These are phyloP conservation scores for Linum tenue DNA, from an alignment of 345 rosid species.

Conservation along the genomic window DNA sequence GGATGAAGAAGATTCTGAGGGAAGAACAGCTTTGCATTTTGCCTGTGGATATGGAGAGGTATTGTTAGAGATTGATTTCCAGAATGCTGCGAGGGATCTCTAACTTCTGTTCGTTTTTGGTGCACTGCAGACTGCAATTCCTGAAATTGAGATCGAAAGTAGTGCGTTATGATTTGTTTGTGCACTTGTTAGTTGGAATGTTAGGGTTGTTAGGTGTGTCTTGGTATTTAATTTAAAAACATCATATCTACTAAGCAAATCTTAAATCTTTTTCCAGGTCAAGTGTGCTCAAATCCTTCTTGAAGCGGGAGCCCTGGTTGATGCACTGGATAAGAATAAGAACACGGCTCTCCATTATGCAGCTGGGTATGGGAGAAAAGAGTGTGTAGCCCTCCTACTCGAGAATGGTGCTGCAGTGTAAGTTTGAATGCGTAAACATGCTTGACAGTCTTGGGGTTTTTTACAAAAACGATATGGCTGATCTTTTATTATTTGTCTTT, in stretches of 20 bases:
- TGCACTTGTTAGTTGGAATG: too few species aligned
- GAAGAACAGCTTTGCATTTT: constrained; percentile 96
- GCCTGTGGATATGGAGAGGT: constrained; percentile 99
- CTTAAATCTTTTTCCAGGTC: constrained; percentile 32
- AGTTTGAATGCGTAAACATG: constrained; percentile 19
- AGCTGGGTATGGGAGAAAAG: constrained; percentile 96
- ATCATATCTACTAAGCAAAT: neutral
- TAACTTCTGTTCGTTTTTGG: neutral
- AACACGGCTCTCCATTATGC: constrained; percentile 97
- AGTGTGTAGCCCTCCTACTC: constrained; percentile 82
- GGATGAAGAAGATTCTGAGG: constrained; percentile 97
- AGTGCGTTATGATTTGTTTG: neutral
- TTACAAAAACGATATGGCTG: neutral
- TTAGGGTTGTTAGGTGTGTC: too few species aligned
- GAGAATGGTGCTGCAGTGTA: constrained; percentile 98
- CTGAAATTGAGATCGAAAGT: neutral
- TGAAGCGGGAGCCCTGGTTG: constrained; percentile 83
- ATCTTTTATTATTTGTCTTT: neutral
- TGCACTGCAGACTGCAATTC: constrained; percentile 1
- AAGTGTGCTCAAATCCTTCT: constrained; percentile 82
- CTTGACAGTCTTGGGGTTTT: neutral
- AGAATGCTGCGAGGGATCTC: neutral
- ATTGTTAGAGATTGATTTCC: constrained; percentile 11
- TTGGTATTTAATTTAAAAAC: too few species aligned
- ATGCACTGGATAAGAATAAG: constrained; percentile 91